A percentile compares a stretch with the other conserved stretches of the same genome.
These are phyloP conservation scores for Xylaria sp. DNA, from an alignment of 2,329 filamentous ascomycete species.

Conservation along the genomic window DNA sequence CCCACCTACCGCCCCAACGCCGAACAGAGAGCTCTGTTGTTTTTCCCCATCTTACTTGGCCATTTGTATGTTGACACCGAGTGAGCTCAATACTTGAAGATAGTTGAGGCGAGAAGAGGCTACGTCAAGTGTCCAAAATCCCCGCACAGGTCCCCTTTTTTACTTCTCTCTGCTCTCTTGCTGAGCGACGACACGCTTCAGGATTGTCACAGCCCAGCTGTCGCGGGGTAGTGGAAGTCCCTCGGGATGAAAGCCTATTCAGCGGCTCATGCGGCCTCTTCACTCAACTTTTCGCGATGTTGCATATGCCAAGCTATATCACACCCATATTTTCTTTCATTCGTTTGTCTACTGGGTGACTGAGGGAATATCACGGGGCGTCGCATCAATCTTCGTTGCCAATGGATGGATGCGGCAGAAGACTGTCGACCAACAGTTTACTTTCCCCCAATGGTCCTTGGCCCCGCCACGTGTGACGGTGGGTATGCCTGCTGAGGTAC, in stretches of 20 bases:
- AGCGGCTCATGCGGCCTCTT: conserved; percentile 28
- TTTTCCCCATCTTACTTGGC: not conserved
- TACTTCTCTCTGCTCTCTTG: not conserved
- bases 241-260: conserved; percentile 24
- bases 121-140: not conserved
- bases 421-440: conserved; percentile 21
- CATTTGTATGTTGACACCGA: not conserved
- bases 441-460: conserved; percentile 32
- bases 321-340: not conserved
- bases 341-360: conserved; percentile 27
- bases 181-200: conserved; percentile 1
- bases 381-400: conserved; percentile 26
- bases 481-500: conserved; percentile 26
- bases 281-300: conserved; percentile 4
- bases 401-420: conserved; percentile 22
- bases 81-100: not conserved
- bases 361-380: conserved; percentile 23
- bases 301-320: conserved; percentile 31
- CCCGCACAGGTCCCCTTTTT: no score
- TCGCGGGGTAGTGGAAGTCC: conserved; percentile 14
- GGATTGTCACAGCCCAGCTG: conserved; percentile 14
- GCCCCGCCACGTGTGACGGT: conserved; percentile 39
- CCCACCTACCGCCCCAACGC: conserved; percentile 6
- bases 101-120: not conserved
- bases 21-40: not conserved